Conservation (phyloP, 805 yeast genomes). For the Metschnikowia hibisci region DNA sequence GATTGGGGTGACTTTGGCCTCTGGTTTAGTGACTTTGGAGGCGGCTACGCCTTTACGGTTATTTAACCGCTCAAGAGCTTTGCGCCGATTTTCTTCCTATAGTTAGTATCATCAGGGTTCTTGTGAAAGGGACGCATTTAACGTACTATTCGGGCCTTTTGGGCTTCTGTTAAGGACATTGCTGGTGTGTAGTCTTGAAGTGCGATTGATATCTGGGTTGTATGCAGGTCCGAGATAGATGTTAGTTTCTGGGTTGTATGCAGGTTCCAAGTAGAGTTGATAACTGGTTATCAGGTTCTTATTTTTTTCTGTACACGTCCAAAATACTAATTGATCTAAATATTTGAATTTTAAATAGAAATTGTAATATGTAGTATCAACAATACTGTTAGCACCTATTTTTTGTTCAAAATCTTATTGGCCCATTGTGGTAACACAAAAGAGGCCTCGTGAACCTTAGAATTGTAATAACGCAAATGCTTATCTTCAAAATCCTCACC, state of each 20-base stretch:
- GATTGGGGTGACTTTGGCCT: constrained; percentile 4
- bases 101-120: constrained; percentile 12
- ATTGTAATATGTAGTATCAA: no score
- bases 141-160: constrained; percentile 35
- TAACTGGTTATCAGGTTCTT: no score
- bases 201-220: no score
- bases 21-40: constrained; percentile 5
- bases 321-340: no score
- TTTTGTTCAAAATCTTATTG: constrained; percentile 39
- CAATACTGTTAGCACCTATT: background rate
- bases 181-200: no score
- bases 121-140: background rate
- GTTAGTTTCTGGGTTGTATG: no score
- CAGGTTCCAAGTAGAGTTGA: no score
- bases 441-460: constrained; percentile 79
- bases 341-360: no score
- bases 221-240: no score
- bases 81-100: constrained; percentile 61
- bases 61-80: constrained; percentile 56
- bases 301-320: no score
- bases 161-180: constrained; percentile 31
- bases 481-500: constrained; percentile 57
- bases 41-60: background rate
- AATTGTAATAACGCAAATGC: constrained; percentile 77
- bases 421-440: constrained; percentile 94